Percentiles rank a stretch among this genome's conserved stretches.
phyloP scores from a whole-genome alignment of 169 alveolate species.

The Plasmodium berghei region DNA sequence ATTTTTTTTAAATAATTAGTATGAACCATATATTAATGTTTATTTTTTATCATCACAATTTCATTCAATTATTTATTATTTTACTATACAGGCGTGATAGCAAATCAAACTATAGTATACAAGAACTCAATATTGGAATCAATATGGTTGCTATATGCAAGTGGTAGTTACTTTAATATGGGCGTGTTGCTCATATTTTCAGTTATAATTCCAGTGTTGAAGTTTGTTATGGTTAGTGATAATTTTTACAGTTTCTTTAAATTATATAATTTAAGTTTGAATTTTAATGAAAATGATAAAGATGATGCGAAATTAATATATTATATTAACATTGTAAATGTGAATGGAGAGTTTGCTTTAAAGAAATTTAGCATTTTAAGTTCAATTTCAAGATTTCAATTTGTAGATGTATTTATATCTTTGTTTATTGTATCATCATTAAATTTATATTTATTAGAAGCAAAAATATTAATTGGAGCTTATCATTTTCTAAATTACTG shows the following conservation, averaged over 20 bases:
- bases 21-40: too few species aligned
- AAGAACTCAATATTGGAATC: constrained; percentile 63
- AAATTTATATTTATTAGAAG: constrained; percentile 52
- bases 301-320: constrained; percentile 15
- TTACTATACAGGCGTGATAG: constrained; percentile 15
- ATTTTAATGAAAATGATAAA: constrained; percentile 6
- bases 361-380: constrained; percentile 37
- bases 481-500: constrained; percentile 62
- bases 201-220: constrained; percentile 53
- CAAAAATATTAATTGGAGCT: constrained; percentile 49
- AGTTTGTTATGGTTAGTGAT: constrained; percentile 62
- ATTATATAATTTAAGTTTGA: constrained; percentile 23
- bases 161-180: constrained; percentile 64
- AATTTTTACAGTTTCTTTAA: constrained; percentile 53
- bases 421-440: constrained; percentile 59
- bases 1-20: too few species aligned
- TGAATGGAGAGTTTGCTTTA: constrained; percentile 34
- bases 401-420: constrained; percentile 70
- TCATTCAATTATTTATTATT: not conserved
- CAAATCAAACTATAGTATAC: constrained; percentile 23
- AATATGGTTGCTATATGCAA: constrained; percentile 43
- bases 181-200: constrained; percentile 42
- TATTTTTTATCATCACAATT: not conserved
- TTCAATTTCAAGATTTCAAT: constrained; percentile 62
- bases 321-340: constrained; percentile 48